phyloP scores from a whole-genome alignment of 768 basidiomycete genomes.

The Saitozyma sp. region DNA sequence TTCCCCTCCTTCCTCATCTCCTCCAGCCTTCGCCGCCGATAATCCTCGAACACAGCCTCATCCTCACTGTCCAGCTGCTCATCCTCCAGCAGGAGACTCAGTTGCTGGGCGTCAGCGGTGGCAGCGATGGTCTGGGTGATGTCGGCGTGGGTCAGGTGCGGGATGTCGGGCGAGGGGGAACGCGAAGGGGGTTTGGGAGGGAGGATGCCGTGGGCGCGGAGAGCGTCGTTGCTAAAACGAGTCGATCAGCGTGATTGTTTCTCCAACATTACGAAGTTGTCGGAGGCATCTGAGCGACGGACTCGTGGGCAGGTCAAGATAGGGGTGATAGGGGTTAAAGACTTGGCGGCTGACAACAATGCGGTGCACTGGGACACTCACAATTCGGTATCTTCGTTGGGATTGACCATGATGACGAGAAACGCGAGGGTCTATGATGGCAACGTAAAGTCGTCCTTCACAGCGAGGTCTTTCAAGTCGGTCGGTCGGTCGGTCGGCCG shows the following conservation, averaged over 20 bases:
- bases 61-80: conserved; percentile 74
- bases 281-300: not conserved
- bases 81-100: conserved; percentile 70
- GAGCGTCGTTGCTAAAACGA: conserved; percentile 75
- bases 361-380: conserved; percentile 54
- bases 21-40: conserved; percentile 64
- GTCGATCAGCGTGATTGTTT: conserved; percentile 9
- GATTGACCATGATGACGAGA: conserved; percentile 56
- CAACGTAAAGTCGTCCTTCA: not conserved
- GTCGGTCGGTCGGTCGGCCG: too few species aligned
- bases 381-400: conserved; percentile 96
- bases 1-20: conserved; percentile 64
- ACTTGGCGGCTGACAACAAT: not conserved
- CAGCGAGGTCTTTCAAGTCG: too few species aligned
- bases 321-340: too few species aligned
- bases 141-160: conserved; percentile 62
- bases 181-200: conserved; percentile 69
- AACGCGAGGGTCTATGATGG: not conserved
- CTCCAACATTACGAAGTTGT: not conserved
- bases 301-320: not conserved
- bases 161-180: conserved; percentile 74
- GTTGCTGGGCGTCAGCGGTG: conserved; percentile 42
- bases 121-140: conserved; percentile 40
- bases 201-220: conserved; percentile 88
- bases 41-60: conserved; percentile 69